Evolutionary conservation across 768 basidiomycete genomes (phyloP), one percentile per base, ranked within the genome.

Genomic region (Epithele typhae): DNA sequence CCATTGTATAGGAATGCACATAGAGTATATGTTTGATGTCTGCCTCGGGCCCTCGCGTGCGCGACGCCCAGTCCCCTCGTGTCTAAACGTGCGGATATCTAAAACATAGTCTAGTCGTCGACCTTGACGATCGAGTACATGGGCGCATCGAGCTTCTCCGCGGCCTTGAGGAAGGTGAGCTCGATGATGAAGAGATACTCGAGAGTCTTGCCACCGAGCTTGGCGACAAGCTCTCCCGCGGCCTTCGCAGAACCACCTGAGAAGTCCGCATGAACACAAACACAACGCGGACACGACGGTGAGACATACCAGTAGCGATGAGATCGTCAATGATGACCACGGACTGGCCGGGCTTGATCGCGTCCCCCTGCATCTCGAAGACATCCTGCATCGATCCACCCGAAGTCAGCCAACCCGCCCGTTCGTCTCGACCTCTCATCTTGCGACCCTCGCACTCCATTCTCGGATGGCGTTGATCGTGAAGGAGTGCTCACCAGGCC

Each of bases 171-270:
- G 70, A 86, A 84, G 46, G 76, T 64, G 50, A 91, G 63, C 54
- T 93, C 90, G 51, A 96, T 84, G 65, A 98, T 83, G 72, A 99
- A 99, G 54, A 99, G 70, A 69, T 98, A 96, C 66, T 96, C 90
- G 30, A 95, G 64, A 23, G 87, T 86, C 55, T 84, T 84, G 40
- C 87, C 94, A 17, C 92, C 92, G 52, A 80, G 77, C 69, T 86
- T 80, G 23, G 77, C 68, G 45, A 97, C 82, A 25, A 99, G 85
- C 56, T 94, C 79, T 40, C 92, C 93, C 3, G 95, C 93, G 4
- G 94, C 93, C 50, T 78, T 81, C 7, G 96, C 96, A 25, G 93
- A 96, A 8, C 96, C 96, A 51, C 93, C 92, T 91, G 48, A 25
- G 30, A 24, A n/a, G 4, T 18, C n/a, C 27, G 15, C 14, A 30